These are phyloP conservation scores for Antrodiella citrinella DNA, from an alignment of 768 basidiomycete species.

Conservation along the genomic window DNA sequence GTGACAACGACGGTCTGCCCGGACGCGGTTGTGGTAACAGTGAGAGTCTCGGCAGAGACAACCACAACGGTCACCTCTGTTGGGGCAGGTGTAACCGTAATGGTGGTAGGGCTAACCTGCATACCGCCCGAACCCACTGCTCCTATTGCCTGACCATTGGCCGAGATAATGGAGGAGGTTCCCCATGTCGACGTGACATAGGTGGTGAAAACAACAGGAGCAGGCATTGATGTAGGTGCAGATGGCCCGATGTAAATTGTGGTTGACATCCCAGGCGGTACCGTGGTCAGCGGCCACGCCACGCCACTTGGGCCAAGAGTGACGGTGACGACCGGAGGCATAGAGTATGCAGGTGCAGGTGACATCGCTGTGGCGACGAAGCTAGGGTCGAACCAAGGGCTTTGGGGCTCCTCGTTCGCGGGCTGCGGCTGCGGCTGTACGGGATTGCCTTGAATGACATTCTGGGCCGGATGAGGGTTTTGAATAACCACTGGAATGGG, in stretches of 20 bases:
- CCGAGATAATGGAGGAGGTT: constrained; percentile 13
- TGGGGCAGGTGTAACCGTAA: constrained; percentile 15
- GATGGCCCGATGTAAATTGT: constrained; percentile 14
- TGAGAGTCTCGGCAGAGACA: constrained; percentile 11
- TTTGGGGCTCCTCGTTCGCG: constrained; percentile 23
- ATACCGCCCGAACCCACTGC: constrained; percentile 6
- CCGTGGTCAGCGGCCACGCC: constrained; percentile 9
- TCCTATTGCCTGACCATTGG: constrained; percentile 14
- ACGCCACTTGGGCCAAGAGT: constrained; percentile 10
- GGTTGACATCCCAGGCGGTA: constrained; percentile 2
- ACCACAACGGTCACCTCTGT: constrained; percentile 14
- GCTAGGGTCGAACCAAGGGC: constrained; percentile 18
- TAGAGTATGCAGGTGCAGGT: neutral
- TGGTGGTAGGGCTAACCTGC: constrained; percentile 16
- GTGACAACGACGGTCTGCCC: constrained; percentile 3
- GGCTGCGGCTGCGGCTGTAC: constrained; percentile 26
- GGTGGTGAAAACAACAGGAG: constrained; percentile 4
- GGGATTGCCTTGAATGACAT: constrained; percentile 18
- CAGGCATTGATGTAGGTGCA: neutral
- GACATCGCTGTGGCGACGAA: neutral
- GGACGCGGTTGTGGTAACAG: constrained; percentile 1
- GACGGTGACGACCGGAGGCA: constrained; percentile 6
- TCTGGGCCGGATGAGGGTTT: constrained; percentile 22
- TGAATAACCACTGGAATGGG: constrained; percentile 29
- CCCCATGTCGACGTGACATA: constrained; percentile 4